Evolutionary conservation across 2,329 filamentous ascomycete genomes (phyloP).

Genomic region (Fusarium bulbicola): DNA sequence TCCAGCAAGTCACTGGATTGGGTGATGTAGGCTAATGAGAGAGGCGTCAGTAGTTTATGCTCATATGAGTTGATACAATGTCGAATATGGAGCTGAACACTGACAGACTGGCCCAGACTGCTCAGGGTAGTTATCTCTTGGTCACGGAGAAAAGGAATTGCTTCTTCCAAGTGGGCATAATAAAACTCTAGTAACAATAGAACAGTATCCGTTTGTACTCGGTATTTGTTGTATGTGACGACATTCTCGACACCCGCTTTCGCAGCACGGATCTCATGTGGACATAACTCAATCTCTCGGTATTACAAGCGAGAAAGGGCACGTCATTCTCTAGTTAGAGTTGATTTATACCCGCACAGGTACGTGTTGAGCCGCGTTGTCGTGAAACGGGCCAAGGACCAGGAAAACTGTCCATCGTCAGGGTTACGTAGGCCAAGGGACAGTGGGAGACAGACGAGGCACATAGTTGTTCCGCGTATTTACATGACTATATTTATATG

Average conservation of each 20-base stretch:
- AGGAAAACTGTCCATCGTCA: neutral
- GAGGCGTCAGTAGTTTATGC: conserved; percentile 2
- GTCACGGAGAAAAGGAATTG: neutral
- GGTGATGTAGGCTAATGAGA: conserved; percentile 3
- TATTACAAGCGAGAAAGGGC: conserved; percentile 24
- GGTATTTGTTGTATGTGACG: neutral
- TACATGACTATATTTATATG: neutral
- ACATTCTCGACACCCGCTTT: conserved; percentile 9
- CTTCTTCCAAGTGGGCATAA: neutral
- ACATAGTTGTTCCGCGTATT: neutral
- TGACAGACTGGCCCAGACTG: neutral
- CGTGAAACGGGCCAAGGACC: conserved; percentile 24
- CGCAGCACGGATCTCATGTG: conserved; percentile 22
- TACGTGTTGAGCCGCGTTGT: conserved; percentile 25
- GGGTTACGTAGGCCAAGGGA: conserved; percentile 20
- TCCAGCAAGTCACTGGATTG: conserved; percentile 22
- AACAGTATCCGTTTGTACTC: neutral
- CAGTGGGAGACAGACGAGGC: neutral
- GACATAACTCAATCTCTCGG: conserved; percentile 20
- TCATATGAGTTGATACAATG: neutral
- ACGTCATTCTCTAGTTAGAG: conserved; percentile 11
- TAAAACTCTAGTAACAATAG: conserved; percentile 1
- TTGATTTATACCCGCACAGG: neutral
- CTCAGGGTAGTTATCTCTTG: neutral
- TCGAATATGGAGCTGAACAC: neutral